Percentiles rank a stretch among this genome's conserved stretches.
These are phyloP conservation scores for Vitis hybrid DNA, from an alignment of 177 flowering plant species.

Conservation along the genomic window DNA sequence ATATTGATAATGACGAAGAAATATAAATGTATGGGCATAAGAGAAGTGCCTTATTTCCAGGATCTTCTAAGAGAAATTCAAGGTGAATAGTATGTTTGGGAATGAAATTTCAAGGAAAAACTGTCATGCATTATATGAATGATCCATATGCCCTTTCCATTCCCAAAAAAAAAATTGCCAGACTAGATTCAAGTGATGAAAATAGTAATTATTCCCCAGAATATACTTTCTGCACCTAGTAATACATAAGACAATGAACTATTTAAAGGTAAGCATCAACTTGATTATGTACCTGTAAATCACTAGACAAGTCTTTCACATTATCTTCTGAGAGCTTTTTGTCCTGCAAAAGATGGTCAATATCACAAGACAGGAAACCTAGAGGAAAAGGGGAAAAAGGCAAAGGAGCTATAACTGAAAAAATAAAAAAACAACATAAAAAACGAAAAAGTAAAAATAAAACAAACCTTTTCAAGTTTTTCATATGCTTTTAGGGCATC, in stretches of 20 bases:
- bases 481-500: constrained; percentile 89
- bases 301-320: constrained; percentile 85
- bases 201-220: too few relatives aligned
- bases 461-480: constrained; percentile 84
- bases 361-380: not conserved
- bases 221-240: not conserved
- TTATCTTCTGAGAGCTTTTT: constrained; percentile 95
- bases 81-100: too few relatives aligned
- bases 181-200: too few relatives aligned
- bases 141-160: too few relatives aligned
- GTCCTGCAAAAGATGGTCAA: constrained; percentile 49
- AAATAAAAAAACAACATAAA: too few relatives aligned
- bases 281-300: constrained; percentile 66
- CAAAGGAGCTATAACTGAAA: not conserved
- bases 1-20: too few relatives aligned
- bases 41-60: too few relatives aligned
- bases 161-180: too few relatives aligned
- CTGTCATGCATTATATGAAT: too few relatives aligned
- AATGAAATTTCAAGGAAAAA: too few relatives aligned
- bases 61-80: too few relatives aligned
- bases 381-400: not conserved
- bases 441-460: not conserved
- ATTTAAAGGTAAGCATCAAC: not conserved
- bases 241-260: not conserved
- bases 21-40: too few relatives aligned